Base-by-base conservation (phyloP, 768 basidiomycete genomes). In the Favolaschia claudopus region DNA sequence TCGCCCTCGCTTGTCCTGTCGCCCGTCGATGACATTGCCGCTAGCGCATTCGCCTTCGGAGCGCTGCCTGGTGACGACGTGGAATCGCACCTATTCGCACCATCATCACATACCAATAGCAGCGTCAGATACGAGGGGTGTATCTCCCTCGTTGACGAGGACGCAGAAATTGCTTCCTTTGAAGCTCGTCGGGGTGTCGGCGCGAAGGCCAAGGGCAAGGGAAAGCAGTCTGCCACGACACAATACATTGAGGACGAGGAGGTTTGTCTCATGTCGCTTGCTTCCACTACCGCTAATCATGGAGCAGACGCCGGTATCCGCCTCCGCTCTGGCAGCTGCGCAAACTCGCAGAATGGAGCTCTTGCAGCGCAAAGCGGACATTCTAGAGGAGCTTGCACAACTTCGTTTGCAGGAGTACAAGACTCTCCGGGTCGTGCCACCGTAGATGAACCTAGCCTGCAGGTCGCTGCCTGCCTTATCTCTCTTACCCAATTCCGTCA, bases 121-220 rank as follows among this genome's bases (percentile, higher is more conserved):
- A 64, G 72, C 7, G 77, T 86, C 27, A 82, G 87, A 19, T 78
- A 81, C 51, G 68, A 71, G 0, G 88, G 87, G 0, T 84, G 79
- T 74, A 87, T 90, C 33, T 74, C 79, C 22, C 72, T 75, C 3
- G 84, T 84, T 9, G 85, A 89, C 59, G 74, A 84, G 58, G 77
- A 79, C 5, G 63, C 71, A 3, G 87, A 89, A 62, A 66, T 89
- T 6, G 73, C 76, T 14, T 78, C 77, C 0, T 89, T 85, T 63
- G 78, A 81, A 45, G 69, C 53, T 44, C 12, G 39, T 22, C 38
- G 19, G 1, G 14, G 37, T 25, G 33, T 3, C 27, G 36, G 33
- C 45, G 39, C 29, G 27, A 12, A 3, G n/a, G n/a, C n/a, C 27
- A 36, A 44, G 19, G 22, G 40, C 31, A 34, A 32, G 40, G 32